phyloP scores from a whole-genome alignment of 164 flowering plant species.

The Berberis thunbergii region DNA sequence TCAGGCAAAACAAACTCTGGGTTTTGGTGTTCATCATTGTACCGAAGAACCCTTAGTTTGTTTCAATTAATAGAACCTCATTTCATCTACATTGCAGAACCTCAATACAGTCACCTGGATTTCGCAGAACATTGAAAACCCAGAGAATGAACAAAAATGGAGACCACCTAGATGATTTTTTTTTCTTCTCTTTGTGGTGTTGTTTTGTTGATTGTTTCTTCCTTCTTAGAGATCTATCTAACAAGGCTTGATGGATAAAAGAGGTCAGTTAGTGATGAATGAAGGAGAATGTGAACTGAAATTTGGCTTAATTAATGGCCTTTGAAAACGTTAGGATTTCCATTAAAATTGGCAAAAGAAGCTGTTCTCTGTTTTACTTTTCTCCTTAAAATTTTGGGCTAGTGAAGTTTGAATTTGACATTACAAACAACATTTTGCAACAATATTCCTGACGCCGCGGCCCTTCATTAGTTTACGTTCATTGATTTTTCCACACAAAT shows the following conservation, averaged over 20 bases:
- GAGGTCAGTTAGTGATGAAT: neutral
- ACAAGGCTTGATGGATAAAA: neutral
- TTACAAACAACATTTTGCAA: too few relatives aligned
- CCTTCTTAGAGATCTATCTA: neutral
- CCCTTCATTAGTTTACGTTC: too few relatives aligned
- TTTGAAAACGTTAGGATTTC: neutral
- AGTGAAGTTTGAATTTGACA: too few relatives aligned
- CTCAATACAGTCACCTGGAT: neutral
- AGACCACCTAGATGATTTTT: neutral
- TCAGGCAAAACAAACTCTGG: conserved; percentile 17
- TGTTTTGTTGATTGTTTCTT: neutral
- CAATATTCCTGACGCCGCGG: too few relatives aligned
- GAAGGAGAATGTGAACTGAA: neutral
- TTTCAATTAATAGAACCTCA: neutral
- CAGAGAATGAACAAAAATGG: neutral
- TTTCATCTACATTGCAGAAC: neutral
- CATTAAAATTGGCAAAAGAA: neutral
- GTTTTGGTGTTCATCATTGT: conserved; percentile 22
- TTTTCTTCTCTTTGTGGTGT: neutral
- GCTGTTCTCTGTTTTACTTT: too few relatives aligned
- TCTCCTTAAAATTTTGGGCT: too few relatives aligned
- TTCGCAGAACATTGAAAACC: neutral
- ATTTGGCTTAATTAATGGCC: neutral
- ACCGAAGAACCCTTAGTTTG: neutral
- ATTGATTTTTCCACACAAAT: too few relatives aligned